These are phyloP conservation scores for Hawksworthiomyces lignivorus DNA, from an alignment of 2,329 filamentous ascomycete genomes.

Conservation along the genomic window DNA sequence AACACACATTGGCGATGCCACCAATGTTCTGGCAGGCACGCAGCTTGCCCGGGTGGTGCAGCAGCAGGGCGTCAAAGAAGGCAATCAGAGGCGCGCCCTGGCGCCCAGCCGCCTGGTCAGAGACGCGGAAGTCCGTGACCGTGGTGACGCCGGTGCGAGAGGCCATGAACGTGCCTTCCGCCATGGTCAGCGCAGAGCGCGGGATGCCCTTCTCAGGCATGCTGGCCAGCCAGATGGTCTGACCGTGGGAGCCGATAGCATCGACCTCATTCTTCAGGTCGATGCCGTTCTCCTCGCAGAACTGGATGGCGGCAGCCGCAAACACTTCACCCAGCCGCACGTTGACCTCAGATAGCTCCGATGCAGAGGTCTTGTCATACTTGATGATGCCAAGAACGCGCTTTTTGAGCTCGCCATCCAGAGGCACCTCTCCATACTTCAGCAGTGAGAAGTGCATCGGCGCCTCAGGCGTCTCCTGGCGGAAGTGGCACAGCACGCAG, in stretches of 20 bases:
- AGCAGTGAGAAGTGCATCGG: constrained; percentile 50
- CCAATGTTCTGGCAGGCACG: constrained; percentile 55
- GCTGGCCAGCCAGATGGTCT: constrained; percentile 49
- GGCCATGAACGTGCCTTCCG: constrained; percentile 48
- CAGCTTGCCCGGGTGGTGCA: constrained; percentile 49
- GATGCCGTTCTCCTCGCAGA: constrained; percentile 37
- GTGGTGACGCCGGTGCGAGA: constrained; percentile 49
- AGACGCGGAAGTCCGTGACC: constrained; percentile 50
- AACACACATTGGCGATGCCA: constrained; percentile 54
- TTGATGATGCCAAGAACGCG: constrained; percentile 50
- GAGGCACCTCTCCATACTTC: constrained; percentile 48
- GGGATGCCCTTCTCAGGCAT: constrained; percentile 42
- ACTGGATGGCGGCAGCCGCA: constrained; percentile 41
- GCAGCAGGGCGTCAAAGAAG: constrained; percentile 48
- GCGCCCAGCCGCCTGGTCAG: constrained; percentile 47
- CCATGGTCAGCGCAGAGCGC: constrained; percentile 46
- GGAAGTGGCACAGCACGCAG: constrained; percentile 50
- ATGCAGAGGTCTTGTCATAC: constrained; percentile 43
- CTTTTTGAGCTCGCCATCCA: constrained; percentile 46
- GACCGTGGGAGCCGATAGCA: constrained; percentile 48
- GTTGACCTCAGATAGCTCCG: constrained; percentile 49
- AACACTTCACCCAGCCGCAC: constrained; percentile 50
- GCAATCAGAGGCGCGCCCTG: constrained; percentile 49
- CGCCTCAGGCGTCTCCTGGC: constrained; percentile 40
- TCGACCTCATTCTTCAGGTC: constrained; percentile 40